These are phyloP conservation scores for Cryptococcus sp. DNA, from an alignment of 1,284 basidiomycete genomes.

Conservation along the genomic window DNA sequence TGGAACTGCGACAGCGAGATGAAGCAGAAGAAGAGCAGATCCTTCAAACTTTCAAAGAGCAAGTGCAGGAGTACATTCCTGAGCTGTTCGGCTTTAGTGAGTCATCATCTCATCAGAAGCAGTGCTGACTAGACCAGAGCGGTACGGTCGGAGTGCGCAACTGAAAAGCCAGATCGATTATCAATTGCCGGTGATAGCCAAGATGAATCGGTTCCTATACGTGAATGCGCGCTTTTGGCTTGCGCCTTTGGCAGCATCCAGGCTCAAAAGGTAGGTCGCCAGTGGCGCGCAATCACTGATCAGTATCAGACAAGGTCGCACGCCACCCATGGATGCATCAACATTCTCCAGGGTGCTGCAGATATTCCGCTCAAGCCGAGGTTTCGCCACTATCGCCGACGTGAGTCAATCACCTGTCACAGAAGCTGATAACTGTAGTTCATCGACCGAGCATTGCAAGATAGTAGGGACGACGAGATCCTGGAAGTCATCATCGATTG, in stretches of 20 bases:
- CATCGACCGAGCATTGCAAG: slow-evolving; percentile 37
- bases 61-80: slow-evolving; percentile 46
- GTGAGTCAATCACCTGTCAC: slow-evolving; percentile 17
- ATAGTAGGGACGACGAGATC: slow-evolving; percentile 41
- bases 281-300: slow-evolving; percentile 1
- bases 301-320: slow-evolving; percentile 22
- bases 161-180: slow-evolving; percentile 36
- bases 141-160: slow-evolving; percentile 30
- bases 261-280: slow-evolving; percentile 28
- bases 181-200: slow-evolving; percentile 28
- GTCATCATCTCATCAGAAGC: neutral
- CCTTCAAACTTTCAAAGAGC: slow-evolving; percentile 35
- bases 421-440: slow-evolving; percentile 26
- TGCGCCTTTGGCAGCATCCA: slow-evolving; percentile 29
- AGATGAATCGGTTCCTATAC: slow-evolving; percentile 40
- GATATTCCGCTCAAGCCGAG: slow-evolving; percentile 38
- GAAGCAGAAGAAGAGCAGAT: slow-evolving; percentile 36
- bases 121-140: slow-evolving; percentile 9
- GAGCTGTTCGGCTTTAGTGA: slow-evolving; percentile 44
- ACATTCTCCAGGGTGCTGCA: slow-evolving; percentile 44
- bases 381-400: slow-evolving; percentile 44
- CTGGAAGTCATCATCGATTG: slow-evolving; percentile 42
- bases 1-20: slow-evolving; percentile 23
- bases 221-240: slow-evolving; percentile 45
- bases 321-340: slow-evolving; percentile 40